Percentiles rank a stretch among this genome's conserved stretches.
phyloP scores from a whole-genome alignment of 2,329 filamentous ascomycete genomes.

The Ophiostoma perfectum region DNA sequence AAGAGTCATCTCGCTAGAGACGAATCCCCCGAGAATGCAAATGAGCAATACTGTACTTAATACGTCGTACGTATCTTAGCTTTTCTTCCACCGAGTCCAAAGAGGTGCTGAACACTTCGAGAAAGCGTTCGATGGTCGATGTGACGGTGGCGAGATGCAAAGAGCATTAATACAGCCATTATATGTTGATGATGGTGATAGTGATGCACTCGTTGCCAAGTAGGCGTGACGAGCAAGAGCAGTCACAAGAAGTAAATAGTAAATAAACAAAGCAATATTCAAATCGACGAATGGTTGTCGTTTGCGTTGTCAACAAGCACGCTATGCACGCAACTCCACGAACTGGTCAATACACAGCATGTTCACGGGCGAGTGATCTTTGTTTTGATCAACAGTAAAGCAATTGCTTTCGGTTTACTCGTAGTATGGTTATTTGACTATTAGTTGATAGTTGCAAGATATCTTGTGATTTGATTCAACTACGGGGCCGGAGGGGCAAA shows the following conservation, averaged over 20 bases:
- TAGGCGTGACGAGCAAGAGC: not conserved
- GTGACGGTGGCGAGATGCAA: not conserved
- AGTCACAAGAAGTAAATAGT: not conserved
- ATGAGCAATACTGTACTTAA: too few relatives aligned
- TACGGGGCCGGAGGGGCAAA: too few relatives aligned
- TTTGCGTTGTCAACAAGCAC: slow-evolving; percentile 5
- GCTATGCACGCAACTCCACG: not conserved
- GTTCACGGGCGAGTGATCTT: too few relatives aligned
- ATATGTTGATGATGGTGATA: not conserved
- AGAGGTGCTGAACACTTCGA: not conserved
- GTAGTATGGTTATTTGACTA: too few relatives aligned
- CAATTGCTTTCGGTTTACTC: too few relatives aligned
- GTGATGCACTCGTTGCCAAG: not conserved
- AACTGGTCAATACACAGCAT: too few relatives aligned
- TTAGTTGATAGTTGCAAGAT: too few relatives aligned
- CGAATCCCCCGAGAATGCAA: not conserved
- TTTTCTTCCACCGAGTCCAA: not conserved
- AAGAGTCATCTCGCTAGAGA: slow-evolving; percentile 10
- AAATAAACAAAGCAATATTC: not conserved
- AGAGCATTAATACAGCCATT: not conserved
- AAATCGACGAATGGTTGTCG: not conserved
- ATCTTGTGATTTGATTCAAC: too few relatives aligned
- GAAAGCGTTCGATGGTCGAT: not conserved
- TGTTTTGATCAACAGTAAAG: too few relatives aligned
- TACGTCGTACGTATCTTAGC: too few relatives aligned